Percentiles rank a stretch among this genome's conserved stretches.
Evolutionary conservation across 148 eudicot genomes (phyloP).

Genomic region (Nepenthes gracilis): DNA sequence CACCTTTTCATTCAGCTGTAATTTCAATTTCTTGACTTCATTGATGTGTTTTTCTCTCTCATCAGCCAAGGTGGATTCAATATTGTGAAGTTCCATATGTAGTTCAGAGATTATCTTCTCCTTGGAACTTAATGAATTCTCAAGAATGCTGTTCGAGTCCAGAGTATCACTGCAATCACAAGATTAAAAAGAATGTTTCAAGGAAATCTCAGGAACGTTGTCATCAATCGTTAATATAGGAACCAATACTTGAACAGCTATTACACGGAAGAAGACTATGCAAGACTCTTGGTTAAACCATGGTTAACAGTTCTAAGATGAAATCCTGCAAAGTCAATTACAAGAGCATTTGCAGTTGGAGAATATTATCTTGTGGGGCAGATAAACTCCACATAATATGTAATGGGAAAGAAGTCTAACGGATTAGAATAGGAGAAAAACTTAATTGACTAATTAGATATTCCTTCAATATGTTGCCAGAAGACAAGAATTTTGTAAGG

Average conservation of each 20-base stretch:
- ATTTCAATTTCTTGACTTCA: conserved; percentile 78
- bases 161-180: conserved; percentile 52
- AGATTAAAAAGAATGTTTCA: neutral
- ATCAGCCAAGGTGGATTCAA: conserved; percentile 73
- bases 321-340: no score
- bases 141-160: conserved; percentile 74
- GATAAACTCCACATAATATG: no score
- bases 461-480: no score
- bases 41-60: conserved; percentile 65
- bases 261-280: neutral
- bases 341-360: no score
- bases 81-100: conserved; percentile 83
- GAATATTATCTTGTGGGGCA: no score
- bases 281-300: neutral
- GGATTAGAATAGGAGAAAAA: no score
- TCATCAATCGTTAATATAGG: neutral
- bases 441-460: no score
- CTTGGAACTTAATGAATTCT: conserved; percentile 87
- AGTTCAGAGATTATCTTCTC: conserved; percentile 92
- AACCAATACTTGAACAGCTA: conserved; percentile 1
- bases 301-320: no score
- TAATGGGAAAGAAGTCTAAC: no score
- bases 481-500: no score
- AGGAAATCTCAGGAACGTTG: no score
- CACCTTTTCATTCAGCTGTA: conserved; percentile 80